Evolutionary conservation across 2,329 filamentous ascomycete species (phyloP), one percentile per base, ranked within the genome.

Genomic region (Massarina eburnea): DNA sequence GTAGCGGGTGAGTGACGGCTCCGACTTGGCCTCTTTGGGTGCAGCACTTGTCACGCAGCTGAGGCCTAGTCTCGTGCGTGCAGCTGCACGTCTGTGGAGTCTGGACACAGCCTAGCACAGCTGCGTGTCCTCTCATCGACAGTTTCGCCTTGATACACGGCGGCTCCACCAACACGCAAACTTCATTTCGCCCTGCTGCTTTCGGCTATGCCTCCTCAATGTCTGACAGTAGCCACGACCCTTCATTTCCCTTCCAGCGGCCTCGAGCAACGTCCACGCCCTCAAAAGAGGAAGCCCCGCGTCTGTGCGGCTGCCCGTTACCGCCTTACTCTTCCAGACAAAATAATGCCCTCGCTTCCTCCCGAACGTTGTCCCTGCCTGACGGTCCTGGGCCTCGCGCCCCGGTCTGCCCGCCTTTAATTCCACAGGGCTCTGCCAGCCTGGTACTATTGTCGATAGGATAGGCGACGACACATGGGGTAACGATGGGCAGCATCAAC

Each of bases 171-270:
- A 59, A 60, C 54, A 58, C 55, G 58, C 58, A 62, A 44, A 48
- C 51, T 55, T 67, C 63, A 67, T 69, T 62, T 67, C 51, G 49
- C 52, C 41, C 43, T 39, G 52, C 66, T 60, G 48, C 53, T 64
- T 66, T 55, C 54, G 64, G 64, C 43, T 48, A 58, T 55, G 51
- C 47, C 54, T 54, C 59, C 51, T 58, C 55, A 55, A 64, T 50
- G 59, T 60, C 58, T 62, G 59, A 63, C 57, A 49, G 60, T 52
- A 49, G 59, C 38, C 53, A 57, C 54, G 50, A 58, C 64, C 66
- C 67, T 70, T 70, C 67, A 70, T 70, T 70, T 70, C 67, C 60
- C 55, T 57, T 49, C 49, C 49, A 51, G 44, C 55, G 54, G 52
- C 53, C 57, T 64, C 55, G 58, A 62, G 55, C 58, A 43, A 58